Evolutionary conservation across 805 yeast species (phyloP), one percentile per base, ranked within the genome.

Genomic region (Zygoascus bituminiphila): DNA sequence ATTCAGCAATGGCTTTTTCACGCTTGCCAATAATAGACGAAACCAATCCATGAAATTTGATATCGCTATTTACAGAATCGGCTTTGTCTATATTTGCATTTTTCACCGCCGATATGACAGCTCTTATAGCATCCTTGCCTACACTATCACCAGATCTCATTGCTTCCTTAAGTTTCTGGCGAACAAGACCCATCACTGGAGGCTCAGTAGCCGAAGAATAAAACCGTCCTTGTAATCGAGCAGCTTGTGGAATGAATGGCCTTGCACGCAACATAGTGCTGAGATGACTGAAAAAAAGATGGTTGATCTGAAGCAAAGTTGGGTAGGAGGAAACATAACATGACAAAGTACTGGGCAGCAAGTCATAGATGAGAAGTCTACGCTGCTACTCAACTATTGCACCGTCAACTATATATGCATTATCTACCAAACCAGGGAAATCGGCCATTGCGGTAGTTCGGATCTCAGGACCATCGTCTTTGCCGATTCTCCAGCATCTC

Each of bases 391-490:
- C 33, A 9, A 26, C 39, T 3, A 36, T 36, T 17, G 14, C 17
- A 4, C 10, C 39, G 14, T 20, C 39, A 12, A 93, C 98, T 0
- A 81, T 93, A 1, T 93, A 83, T 68, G 98, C 98, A 0, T 68
- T 88, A 15, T 87, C 98, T 0, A 91, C 98, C 0, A 79, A 84
- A 7, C 78, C 84, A 0, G 81, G 88, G 0, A 73, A 82, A 51
- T 76, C 97, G 0, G 98, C 97, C 0, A 79, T 93, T 21, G 95
- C 88, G 0, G 87, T 93, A 1, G 73, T 93, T 3, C 71, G 98
- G 44, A 68, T 89, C 0, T 79, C 95, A 1, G 98, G 98, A 0
- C 70, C 88, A 0, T 76, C 76, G 21, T 72, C 85, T 2, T 45
- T 56, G 19, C 50, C 60, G 49, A 65, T 66, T 35, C 44, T 53